These are phyloP conservation scores for Glebionis coronaria DNA, from an alignment of 129 eudicot species.

Conservation along the genomic window DNA sequence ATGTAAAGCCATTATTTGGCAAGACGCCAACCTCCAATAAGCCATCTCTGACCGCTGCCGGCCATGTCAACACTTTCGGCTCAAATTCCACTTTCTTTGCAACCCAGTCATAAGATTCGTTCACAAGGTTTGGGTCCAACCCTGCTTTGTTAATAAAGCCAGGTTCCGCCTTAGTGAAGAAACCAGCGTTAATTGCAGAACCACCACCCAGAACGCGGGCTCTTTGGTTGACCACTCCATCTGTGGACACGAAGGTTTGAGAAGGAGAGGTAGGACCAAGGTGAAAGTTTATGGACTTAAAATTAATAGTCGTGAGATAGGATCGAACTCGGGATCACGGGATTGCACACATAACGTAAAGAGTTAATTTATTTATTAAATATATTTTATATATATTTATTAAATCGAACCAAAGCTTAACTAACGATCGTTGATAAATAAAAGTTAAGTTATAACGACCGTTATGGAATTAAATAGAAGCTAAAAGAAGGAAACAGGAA, in stretches of 20 bases:
- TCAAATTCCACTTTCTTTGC: conserved; percentile 61
- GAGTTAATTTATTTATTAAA: too few relatives aligned
- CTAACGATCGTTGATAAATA: too few relatives aligned
- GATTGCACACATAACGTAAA: too few relatives aligned
- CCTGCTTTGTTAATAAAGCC: conserved; percentile 39
- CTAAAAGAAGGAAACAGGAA: too few relatives aligned
- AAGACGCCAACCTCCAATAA: conserved; percentile 58
- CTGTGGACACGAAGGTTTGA: conserved; percentile 68
- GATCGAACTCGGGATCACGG: too few relatives aligned
- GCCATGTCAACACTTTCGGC: conserved; percentile 64
- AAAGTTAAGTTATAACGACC: too few relatives aligned
- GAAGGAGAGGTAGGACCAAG: conserved; percentile 63
- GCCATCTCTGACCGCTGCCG: conserved; percentile 71
- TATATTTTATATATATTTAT: too few relatives aligned
- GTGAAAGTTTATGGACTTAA: too few relatives aligned
- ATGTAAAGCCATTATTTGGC: conserved; percentile 66
- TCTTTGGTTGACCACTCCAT: conserved; percentile 80
- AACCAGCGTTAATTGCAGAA: conserved; percentile 76
- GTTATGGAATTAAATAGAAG: too few relatives aligned
- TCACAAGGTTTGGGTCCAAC: conserved; percentile 50
- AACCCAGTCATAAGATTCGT: conserved; percentile 70
- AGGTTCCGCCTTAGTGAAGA: conserved; percentile 56
- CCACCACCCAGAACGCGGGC: conserved; percentile 84
- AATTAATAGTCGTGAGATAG: too few relatives aligned
- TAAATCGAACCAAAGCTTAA: too few relatives aligned